Evolutionary conservation across 371 early-diverging fungal species (phyloP).

Genomic region (Batrachochytrium dendrobatidis): DNA sequence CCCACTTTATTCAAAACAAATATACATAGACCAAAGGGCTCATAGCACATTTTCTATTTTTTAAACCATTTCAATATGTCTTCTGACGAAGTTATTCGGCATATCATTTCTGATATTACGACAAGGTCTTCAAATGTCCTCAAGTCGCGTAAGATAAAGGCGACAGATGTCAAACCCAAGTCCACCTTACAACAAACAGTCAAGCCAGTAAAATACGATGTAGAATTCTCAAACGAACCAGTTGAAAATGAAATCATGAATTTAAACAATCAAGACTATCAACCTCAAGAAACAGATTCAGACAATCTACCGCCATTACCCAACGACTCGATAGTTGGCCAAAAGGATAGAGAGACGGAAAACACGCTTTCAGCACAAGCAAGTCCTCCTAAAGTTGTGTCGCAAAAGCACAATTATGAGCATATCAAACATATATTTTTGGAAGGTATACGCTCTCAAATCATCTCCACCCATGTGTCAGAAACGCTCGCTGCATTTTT

Average conservation of each 20-base stretch:
- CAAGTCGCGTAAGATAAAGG: slow-evolving; percentile 15
- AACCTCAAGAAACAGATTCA: background rate
- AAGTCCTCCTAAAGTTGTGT: background rate
- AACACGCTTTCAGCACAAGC: background rate
- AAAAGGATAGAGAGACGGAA: too few species aligned
- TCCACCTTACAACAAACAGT: background rate
- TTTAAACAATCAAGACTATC: too few species aligned
- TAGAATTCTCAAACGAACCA: too few species aligned
- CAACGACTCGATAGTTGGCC: background rate
- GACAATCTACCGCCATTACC: background rate
- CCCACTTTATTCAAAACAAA: too few species aligned
- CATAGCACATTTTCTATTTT: too few species aligned
- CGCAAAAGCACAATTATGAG: slow-evolving; percentile 2
- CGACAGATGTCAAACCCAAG: background rate
- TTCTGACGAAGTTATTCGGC: slow-evolving; percentile 41
- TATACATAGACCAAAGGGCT: too few species aligned
- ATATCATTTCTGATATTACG: slow-evolving; percentile 43
- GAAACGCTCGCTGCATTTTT: slow-evolving; percentile 52
- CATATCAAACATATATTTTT: slow-evolving; percentile 17
- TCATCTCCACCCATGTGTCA: slow-evolving; percentile 23
- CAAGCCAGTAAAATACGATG: background rate
- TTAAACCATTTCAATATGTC: too few species aligned
- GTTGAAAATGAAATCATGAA: too few species aligned
- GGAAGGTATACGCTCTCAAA: slow-evolving; percentile 20
- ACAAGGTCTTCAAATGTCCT: slow-evolving; percentile 26